These are phyloP conservation scores for Fraxinus paxiana DNA, from an alignment of 305 asterid genomes.

Conservation along the genomic window DNA sequence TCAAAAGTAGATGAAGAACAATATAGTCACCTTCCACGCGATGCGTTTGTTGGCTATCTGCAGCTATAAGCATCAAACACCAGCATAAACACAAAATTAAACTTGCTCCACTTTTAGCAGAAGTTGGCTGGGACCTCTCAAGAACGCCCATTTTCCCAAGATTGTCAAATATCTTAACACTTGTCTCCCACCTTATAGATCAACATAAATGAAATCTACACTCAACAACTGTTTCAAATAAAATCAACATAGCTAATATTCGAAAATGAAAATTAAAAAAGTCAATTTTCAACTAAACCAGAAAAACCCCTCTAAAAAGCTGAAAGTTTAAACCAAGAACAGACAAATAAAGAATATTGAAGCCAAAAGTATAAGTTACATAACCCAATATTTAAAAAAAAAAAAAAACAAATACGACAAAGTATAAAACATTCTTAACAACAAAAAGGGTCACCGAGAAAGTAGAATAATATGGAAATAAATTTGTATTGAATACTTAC, in stretches of 20 bases:
- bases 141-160: conserved; percentile 27
- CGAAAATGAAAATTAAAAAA: not conserved
- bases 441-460: not conserved
- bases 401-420: conserved; percentile 15
- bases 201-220: conserved; percentile 9
- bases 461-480: conserved; percentile 2
- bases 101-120: conserved; percentile 34
- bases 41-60: conserved; percentile 50
- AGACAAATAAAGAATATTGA: conserved; percentile 9
- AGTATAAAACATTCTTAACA: conserved; percentile 4
- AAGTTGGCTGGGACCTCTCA: conserved; percentile 30
- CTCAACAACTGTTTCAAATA: conserved; percentile 2
- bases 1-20: conserved; percentile 8
- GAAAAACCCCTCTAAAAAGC: conserved; percentile 6
- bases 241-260: conserved; percentile 2
- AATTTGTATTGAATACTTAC: not conserved
- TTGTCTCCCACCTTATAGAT: conserved; percentile 32
- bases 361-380: conserved; percentile 17
- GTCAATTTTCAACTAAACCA: not conserved
- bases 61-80: conserved; percentile 44
- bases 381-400: conserved; percentile 1
- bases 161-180: conserved; percentile 26
- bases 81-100: conserved; percentile 52
- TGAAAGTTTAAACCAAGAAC: conserved; percentile 17
- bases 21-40: conserved; percentile 51